Percentiles rank a stretch among this genome's conserved stretches.
Conservation (phyloP, 768 basidiomycete genomes). For the Podaxis sp. region DNA sequence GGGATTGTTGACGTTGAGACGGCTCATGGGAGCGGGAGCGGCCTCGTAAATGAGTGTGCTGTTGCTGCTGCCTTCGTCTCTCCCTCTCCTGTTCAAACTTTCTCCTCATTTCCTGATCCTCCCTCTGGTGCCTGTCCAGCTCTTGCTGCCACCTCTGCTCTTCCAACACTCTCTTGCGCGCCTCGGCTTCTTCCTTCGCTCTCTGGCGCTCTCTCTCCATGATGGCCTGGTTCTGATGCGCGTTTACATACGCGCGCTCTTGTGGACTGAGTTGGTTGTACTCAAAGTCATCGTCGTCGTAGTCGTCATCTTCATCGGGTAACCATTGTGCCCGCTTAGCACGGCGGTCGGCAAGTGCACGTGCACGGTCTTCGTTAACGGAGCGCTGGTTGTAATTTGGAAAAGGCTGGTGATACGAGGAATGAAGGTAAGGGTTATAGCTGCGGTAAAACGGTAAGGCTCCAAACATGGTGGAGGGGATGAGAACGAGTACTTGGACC, state of each 20-base stretch:
- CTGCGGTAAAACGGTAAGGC: constrained; percentile 8
- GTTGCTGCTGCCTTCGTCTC: constrained; percentile 19
- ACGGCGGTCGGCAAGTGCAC: constrained; percentile 33
- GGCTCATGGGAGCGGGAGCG: background rate
- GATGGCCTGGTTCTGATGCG: constrained; percentile 27
- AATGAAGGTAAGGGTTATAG: constrained; percentile 27
- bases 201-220: constrained; percentile 23
- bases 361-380: constrained; percentile 24
- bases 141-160: constrained; percentile 17
- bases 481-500: too few relatives aligned
- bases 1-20: too few relatives aligned
- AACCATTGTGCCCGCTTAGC: constrained; percentile 39
- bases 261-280: constrained; percentile 27
- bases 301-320: constrained; percentile 37
- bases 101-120: constrained; percentile 20
- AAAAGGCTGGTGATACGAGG: constrained; percentile 24
- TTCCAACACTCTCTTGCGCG: constrained; percentile 21
- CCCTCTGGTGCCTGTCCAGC: constrained; percentile 22
- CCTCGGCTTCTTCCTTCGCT: constrained; percentile 20
- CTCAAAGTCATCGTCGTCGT: constrained; percentile 30
- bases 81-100: constrained; percentile 22
- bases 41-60: constrained; percentile 5
- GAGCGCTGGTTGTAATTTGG: constrained; percentile 19
- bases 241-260: constrained; percentile 34
- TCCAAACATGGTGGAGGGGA: constrained; percentile 1